Evolutionary conservation across 805 yeast genomes (phyloP).

Genomic region (Ogataea trehaloabstinens): DNA sequence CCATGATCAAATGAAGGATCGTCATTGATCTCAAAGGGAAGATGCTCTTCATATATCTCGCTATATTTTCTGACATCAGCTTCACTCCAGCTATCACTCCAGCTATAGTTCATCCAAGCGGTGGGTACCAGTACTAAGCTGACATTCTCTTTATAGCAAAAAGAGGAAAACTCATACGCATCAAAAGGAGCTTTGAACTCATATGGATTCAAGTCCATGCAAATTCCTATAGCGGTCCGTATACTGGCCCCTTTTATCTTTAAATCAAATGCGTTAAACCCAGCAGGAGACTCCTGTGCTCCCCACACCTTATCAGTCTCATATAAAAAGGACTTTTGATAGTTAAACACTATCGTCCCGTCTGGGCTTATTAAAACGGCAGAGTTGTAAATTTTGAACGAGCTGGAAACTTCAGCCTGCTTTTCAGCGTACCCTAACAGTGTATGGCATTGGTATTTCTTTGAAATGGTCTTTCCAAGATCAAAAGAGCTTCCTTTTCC

Average conservation of each 20-base stretch:
- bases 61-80: constrained; percentile 17
- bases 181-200: constrained; percentile 78
- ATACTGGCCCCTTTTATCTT: constrained; percentile 30
- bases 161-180: constrained; percentile 65
- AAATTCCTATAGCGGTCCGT: constrained; percentile 70
- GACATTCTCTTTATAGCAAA: constrained; percentile 46
- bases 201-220: constrained; percentile 93
- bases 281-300: constrained; percentile 61
- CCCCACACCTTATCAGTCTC: constrained; percentile 84
- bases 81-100: constrained; percentile 27
- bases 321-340: constrained; percentile 74
- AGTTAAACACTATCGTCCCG: constrained; percentile 62
- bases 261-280: constrained; percentile 53
- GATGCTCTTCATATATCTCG: constrained; percentile 17
- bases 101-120: constrained; percentile 72
- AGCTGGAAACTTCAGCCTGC: constrained; percentile 6
- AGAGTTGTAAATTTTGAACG: constrained; percentile 56
- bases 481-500: constrained; percentile 41
- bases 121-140: constrained; percentile 72
- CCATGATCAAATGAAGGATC: constrained; percentile 5
- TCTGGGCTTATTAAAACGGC: constrained; percentile 59
- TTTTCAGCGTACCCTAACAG: constrained; percentile 82
- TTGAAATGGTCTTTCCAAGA: constrained; percentile 58
- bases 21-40: constrained; percentile 20
- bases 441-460: constrained; percentile 56